These are phyloP conservation scores for Diplodia scrobiculata DNA, from an alignment of 2,329 filamentous ascomycete genomes.

Conservation along the genomic window DNA sequence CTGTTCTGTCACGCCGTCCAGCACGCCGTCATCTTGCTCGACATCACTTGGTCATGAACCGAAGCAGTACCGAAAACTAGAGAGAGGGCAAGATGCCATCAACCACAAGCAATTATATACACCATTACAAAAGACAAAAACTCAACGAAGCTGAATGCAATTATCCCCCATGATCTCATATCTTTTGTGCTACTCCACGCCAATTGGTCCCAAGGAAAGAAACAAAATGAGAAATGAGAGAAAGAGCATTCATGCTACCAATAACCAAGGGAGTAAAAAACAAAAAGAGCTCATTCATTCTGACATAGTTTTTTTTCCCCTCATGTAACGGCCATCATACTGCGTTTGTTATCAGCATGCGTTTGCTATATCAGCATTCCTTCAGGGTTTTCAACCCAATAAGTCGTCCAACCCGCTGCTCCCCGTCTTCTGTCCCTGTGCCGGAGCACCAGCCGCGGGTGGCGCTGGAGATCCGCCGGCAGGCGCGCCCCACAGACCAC, in stretches of 20 bases:
- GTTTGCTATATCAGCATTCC: constrained; percentile 7
- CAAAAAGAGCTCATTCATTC: constrained; percentile 14
- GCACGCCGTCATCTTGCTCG: background rate
- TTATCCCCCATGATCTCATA: background rate
- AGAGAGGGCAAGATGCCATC: background rate
- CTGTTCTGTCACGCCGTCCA: background rate
- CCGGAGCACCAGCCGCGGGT: background rate
- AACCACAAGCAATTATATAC: background rate
- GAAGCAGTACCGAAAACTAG: background rate
- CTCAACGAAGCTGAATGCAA: background rate
- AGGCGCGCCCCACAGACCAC: constrained; percentile 84
- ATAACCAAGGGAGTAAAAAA: background rate
- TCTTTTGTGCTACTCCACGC: background rate
- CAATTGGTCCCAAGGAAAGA: background rate
- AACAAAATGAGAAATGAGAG: background rate
- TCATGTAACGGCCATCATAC: background rate
- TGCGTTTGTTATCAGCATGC: background rate
- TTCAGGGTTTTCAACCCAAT: background rate
- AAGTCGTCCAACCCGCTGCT: constrained; percentile 28
- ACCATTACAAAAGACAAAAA: background rate
- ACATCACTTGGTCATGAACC: background rate
- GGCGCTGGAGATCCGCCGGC: background rate
- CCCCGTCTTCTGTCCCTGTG: constrained; percentile 14
- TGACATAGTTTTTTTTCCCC: background rate
- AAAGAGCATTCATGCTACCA: background rate